Conservation (phyloP, 1,284 basidiomycete species). For the Vanrija sp. region DNA sequence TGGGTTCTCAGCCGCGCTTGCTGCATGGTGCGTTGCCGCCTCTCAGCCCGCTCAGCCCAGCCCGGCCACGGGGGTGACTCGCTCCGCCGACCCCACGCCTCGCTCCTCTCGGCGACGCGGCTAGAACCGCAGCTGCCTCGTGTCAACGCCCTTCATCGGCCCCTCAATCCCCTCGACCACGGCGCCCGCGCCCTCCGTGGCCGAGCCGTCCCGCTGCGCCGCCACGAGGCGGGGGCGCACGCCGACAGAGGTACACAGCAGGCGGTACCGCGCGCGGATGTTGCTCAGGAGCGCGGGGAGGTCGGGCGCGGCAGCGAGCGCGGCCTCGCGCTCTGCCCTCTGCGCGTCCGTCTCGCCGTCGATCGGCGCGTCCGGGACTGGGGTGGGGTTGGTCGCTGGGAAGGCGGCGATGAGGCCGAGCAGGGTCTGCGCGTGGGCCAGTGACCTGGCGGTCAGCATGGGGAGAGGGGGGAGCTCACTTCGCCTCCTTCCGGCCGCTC, state of each 20-base stretch:
- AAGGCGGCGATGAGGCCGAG: constrained; percentile 70
- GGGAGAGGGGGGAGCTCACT: constrained; percentile 20
- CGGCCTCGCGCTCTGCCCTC: background rate
- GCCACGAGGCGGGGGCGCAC: constrained; percentile 57
- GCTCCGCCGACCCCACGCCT: too few relatives aligned
- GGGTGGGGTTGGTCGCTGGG: constrained; percentile 65
- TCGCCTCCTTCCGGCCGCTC: constrained; percentile 22
- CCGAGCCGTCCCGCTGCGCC: too few relatives aligned
- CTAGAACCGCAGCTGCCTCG: constrained; percentile 39
- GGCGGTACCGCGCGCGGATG: constrained; percentile 82
- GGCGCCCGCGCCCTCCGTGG: constrained; percentile 7
- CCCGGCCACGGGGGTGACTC: too few relatives aligned
- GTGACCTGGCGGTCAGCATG: constrained; percentile 48
- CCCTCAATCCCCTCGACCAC: constrained; percentile 42
- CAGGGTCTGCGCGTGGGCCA: constrained; percentile 63
- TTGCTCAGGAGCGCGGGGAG: constrained; percentile 68
- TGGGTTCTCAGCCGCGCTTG: too few relatives aligned
- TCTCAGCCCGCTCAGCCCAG: too few relatives aligned
- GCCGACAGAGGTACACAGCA: constrained; percentile 77
- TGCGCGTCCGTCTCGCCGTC: constrained; percentile 1
- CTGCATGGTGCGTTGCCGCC: too few relatives aligned
- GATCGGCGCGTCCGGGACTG: constrained; percentile 12
- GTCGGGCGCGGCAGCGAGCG: constrained; percentile 42
- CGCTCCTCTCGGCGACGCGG: background rate
- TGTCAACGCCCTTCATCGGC: constrained; percentile 47